These are phyloP conservation scores for Coniochaeta ligniaria DNA, from an alignment of 2,329 filamentous ascomycete genomes.

Conservation along the genomic window DNA sequence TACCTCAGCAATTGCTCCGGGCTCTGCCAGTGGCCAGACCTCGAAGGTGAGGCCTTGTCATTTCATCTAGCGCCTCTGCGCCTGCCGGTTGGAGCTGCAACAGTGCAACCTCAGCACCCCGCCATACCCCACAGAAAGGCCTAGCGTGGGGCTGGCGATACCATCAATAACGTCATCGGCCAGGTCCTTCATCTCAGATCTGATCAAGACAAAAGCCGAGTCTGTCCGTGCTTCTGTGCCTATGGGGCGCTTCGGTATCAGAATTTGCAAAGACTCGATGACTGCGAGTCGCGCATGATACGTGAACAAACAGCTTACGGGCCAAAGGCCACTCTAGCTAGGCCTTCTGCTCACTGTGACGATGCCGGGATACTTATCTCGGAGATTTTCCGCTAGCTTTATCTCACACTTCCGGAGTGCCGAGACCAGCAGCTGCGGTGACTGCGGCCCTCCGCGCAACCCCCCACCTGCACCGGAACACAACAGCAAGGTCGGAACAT, in stretches of 20 bases:
- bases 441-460: background rate
- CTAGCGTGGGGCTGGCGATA: background rate
- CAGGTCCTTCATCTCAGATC: background rate
- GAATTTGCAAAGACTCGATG: too few species aligned
- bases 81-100: background rate
- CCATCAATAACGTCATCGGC: background rate
- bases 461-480: background rate
- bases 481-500: background rate
- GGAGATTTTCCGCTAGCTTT: background rate
- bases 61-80: background rate
- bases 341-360: too few species aligned
- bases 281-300: too few species aligned
- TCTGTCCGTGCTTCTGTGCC: background rate
- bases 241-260: background rate
- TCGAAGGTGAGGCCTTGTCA: background rate
- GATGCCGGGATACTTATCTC: background rate
- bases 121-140: background rate
- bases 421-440: background rate
- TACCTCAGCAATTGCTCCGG: background rate
- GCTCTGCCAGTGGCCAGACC: background rate
- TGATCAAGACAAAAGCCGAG: background rate
- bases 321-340: too few species aligned
- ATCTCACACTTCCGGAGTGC: background rate
- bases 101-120: background rate
- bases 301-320: too few species aligned